Conservation (phyloP, 1,284 basidiomycete genomes). For the Caloboletus firmus region DNA sequence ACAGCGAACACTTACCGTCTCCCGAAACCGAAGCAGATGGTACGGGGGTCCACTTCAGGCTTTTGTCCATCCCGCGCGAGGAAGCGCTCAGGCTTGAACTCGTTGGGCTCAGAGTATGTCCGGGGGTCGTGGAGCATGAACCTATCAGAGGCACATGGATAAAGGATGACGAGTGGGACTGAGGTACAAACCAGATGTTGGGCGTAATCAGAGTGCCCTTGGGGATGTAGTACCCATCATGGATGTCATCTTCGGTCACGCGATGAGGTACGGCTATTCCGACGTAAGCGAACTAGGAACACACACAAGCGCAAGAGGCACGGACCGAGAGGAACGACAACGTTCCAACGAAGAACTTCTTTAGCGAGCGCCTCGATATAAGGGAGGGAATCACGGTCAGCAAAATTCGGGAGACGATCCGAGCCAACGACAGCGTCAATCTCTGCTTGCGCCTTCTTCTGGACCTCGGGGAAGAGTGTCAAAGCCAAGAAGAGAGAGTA, state of each 20-base stretch:
- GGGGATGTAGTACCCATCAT: slow-evolving; percentile 42
- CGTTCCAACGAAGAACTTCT: slow-evolving; percentile 65
- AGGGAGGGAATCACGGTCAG: slow-evolving; percentile 57
- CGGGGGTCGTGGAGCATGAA: slow-evolving; percentile 44
- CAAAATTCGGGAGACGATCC: slow-evolving; percentile 60
- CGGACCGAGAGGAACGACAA: slow-evolving; percentile 51
- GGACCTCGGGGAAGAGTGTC: slow-evolving; percentile 41
- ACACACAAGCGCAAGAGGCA: slow-evolving; percentile 4
- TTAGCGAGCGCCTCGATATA: slow-evolving; percentile 60
- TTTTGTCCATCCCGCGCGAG: slow-evolving; percentile 33
- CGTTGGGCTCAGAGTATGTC: slow-evolving; percentile 35
- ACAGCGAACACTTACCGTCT: slow-evolving; percentile 45
- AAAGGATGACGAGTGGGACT: neutral
- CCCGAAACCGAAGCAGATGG: slow-evolving; percentile 58
- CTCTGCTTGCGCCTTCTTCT: slow-evolving; percentile 54
- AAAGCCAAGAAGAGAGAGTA: slow-evolving; percentile 40
- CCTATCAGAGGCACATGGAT: slow-evolving; percentile 43
- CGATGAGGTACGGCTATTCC: slow-evolving; percentile 52
- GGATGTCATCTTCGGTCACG: slow-evolving; percentile 49
- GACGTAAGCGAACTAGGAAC: slow-evolving; percentile 9
- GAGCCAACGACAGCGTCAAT: slow-evolving; percentile 61
- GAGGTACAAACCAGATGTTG: slow-evolving; percentile 38
- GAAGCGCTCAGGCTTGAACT: slow-evolving; percentile 43
- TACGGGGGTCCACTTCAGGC: slow-evolving; percentile 54
- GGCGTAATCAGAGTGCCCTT: slow-evolving; percentile 39